Percentiles rank a stretch among this genome's conserved stretches.
Evolutionary conservation across 2,329 filamentous ascomycete species (phyloP).

Genomic region (Diaporthe nobilis): DNA sequence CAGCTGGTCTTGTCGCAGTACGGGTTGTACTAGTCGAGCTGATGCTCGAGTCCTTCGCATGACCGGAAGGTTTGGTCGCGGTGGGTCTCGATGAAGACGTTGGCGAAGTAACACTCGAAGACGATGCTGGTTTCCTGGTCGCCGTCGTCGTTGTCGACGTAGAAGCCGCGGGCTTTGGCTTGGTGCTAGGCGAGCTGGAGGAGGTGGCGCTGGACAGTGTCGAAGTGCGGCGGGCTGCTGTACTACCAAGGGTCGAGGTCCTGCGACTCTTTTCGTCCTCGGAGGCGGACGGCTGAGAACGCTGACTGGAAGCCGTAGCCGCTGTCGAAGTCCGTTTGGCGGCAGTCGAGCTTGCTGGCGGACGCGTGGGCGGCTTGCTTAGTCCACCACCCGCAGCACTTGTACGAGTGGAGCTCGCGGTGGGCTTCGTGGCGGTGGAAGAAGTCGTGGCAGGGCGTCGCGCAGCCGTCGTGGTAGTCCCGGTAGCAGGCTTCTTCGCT

Average conservation of each 20-base stretch:
- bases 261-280: conserved; percentile 55
- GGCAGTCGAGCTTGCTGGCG: conserved; percentile 47
- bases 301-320: conserved; percentile 48
- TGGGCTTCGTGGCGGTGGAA: conserved; percentile 49
- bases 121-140: conserved; percentile 53
- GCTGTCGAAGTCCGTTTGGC: conserved; percentile 51
- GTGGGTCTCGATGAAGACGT: conserved; percentile 48
- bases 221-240: conserved; percentile 52
- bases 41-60: conserved; percentile 46
- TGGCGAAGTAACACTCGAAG: conserved; percentile 54
- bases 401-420: conserved; percentile 49
- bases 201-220: conserved; percentile 44
- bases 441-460: conserved; percentile 47
- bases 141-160: conserved; percentile 51
- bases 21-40: conserved; percentile 46
- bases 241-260: conserved; percentile 42
- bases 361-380: conserved; percentile 51
- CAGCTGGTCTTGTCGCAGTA: conserved; percentile 52
- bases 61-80: conserved; percentile 52
- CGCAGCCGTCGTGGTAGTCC: conserved; percentile 43
- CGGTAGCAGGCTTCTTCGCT: conserved; percentile 45
- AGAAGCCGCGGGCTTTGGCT: conserved; percentile 43
- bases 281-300: conserved; percentile 53
- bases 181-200: conserved; percentile 46
- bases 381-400: conserved; percentile 46